Conservation (phyloP, 2,329 filamentous ascomycete genomes). For the Sporothrix luriei region DNA sequence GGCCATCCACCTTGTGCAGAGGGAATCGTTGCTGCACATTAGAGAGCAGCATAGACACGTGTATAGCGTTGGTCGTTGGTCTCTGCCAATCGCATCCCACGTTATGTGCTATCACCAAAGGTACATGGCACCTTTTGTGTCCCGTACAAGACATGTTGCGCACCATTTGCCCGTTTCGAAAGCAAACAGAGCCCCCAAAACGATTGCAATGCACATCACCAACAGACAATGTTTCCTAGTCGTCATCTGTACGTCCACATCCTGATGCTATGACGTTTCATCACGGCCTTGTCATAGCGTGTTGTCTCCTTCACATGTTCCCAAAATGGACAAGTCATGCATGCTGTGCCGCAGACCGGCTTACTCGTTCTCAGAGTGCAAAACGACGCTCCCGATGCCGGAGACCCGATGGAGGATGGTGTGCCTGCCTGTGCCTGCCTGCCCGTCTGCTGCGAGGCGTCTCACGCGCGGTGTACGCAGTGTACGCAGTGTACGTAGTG, state of each 20-base stretch:
- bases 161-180: too few relatives aligned
- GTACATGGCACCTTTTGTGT: too few relatives aligned
- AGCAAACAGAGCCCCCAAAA: too few relatives aligned
- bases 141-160: too few relatives aligned
- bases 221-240: neutral
- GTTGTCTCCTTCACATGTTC: neutral
- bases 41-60: too few relatives aligned
- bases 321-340: constrained; percentile 2
- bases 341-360: constrained; percentile 6
- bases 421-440: neutral
- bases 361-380: neutral
- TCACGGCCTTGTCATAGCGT: constrained; percentile 4
- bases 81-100: too few relatives aligned
- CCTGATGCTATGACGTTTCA: constrained; percentile 1
- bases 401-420: too few relatives aligned
- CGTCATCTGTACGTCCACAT: neutral
- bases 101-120: too few relatives aligned
- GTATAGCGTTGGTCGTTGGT: too few relatives aligned
- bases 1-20: too few relatives aligned
- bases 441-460: neutral
- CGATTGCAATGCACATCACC: too few relatives aligned
- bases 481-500: neutral
- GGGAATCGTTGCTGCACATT: too few relatives aligned
- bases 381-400: neutral
- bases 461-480: neutral